Conservation (phyloP, 441 rosid species). For the Omphalea diandra region DNA sequence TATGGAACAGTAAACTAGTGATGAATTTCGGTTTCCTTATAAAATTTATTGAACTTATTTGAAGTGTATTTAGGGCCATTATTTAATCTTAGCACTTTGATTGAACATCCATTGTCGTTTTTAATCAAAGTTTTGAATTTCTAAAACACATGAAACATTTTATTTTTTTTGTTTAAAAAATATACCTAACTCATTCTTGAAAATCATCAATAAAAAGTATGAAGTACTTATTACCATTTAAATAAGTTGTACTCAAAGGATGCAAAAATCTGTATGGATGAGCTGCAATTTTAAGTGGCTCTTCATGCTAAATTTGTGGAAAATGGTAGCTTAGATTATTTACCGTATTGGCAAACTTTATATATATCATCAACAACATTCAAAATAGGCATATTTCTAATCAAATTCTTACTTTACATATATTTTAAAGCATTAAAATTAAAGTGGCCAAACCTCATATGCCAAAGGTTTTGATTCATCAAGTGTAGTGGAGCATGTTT, state of each 20-base stretch:
- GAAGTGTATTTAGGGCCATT: background rate
- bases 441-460: no score
- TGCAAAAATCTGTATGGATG: no score
- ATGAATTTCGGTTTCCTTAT: background rate
- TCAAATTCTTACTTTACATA: no score
- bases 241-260: background rate
- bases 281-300: no score
- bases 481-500: no score
- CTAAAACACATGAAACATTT: background rate
- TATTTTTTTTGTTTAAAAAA: background rate
- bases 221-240: background rate
- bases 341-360: no score
- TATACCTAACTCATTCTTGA: background rate
- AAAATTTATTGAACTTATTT: background rate
- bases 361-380: no score
- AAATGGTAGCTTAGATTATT: no score
- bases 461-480: no score
- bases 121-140: background rate
- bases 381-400: no score
- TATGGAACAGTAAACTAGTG: background rate
- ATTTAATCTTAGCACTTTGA: background rate
- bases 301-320: no score
- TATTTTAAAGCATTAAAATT: no score
- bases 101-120: background rate
- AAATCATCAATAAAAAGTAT: background rate